phyloP scores from a whole-genome alignment of 306 rosid genomes.

The Astragalus glycyphyllos region DNA sequence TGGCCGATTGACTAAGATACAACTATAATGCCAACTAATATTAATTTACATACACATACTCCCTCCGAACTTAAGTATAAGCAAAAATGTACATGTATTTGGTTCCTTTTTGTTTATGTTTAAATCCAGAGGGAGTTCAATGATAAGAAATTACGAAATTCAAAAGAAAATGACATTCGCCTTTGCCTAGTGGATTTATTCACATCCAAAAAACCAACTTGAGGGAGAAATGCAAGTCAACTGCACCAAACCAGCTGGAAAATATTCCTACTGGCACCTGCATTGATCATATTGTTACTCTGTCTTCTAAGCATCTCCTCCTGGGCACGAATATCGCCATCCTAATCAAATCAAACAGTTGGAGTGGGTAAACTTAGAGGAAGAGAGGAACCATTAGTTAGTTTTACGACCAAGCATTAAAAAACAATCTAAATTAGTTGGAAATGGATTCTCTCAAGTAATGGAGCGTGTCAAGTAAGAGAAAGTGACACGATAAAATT shows the following conservation, averaged over 20 bases:
- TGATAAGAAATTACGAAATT: not conserved
- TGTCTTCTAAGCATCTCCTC: slow-evolving; percentile 77
- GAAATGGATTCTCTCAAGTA: no score
- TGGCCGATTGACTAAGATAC: slow-evolving; percentile 10
- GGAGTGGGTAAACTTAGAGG: slow-evolving; percentile 2
- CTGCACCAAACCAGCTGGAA: slow-evolving; percentile 85
- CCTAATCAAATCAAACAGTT: slow-evolving; percentile 53
- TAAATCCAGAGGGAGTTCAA: not conserved
- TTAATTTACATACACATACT: slow-evolving; percentile 28
- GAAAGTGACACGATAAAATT: no score
- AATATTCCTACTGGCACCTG: slow-evolving; percentile 82
- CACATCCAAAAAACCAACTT: slow-evolving; percentile 5
- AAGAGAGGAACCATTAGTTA: not conserved
- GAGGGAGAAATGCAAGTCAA: slow-evolving; percentile 37
- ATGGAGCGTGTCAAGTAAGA: no score
- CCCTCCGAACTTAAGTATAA: no score
- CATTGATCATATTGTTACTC: slow-evolving; percentile 69
- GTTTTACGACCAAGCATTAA: slow-evolving; percentile 12
- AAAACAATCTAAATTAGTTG: not conserved
- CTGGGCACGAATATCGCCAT: slow-evolving; percentile 69
- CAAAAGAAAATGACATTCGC: slow-evolving; percentile 7
- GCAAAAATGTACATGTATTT: no score
- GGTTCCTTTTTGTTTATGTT: no score
- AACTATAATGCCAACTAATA: slow-evolving; percentile 6
- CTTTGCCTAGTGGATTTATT: slow-evolving; percentile 6